These are phyloP conservation scores for Fusarium tupiense DNA, from an alignment of 2,329 filamentous ascomycete species.

Conservation along the genomic window DNA sequence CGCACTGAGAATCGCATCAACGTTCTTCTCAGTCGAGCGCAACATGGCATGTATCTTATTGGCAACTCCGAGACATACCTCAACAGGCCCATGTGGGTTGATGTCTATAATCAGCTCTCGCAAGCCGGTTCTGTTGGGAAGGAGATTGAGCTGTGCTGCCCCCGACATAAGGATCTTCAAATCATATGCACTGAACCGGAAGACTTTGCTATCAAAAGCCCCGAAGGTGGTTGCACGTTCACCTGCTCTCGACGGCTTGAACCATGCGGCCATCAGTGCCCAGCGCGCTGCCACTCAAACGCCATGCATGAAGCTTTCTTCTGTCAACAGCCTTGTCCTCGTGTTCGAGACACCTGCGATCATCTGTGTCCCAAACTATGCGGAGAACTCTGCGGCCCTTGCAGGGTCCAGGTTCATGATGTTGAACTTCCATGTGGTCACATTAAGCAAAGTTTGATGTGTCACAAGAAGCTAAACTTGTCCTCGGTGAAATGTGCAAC, in stretches of 20 bases:
- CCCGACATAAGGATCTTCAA: slow-evolving; percentile 62
- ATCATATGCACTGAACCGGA: slow-evolving; percentile 59
- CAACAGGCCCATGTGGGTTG: slow-evolving; percentile 64
- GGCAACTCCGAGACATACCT: slow-evolving; percentile 69
- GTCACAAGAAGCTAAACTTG: neutral
- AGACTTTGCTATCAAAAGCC: slow-evolving; percentile 63
- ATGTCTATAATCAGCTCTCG: slow-evolving; percentile 15
- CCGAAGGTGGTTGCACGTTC: slow-evolving; percentile 68
- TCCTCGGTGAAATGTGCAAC: neutral
- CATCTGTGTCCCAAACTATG: slow-evolving; percentile 56
- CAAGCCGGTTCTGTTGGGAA: slow-evolving; percentile 56
- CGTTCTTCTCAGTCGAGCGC: slow-evolving; percentile 71
- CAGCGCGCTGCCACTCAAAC: slow-evolving; percentile 56
- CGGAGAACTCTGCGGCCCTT: slow-evolving; percentile 51
- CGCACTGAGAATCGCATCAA: slow-evolving; percentile 74
- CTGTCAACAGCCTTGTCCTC: slow-evolving; percentile 56
- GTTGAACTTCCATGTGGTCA: slow-evolving; percentile 36
- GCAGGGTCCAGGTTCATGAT: slow-evolving; percentile 1
- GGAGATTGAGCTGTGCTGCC: slow-evolving; percentile 64
- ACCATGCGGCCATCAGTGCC: slow-evolving; percentile 58
- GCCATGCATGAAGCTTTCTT: slow-evolving; percentile 55
- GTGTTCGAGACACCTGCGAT: slow-evolving; percentile 52
- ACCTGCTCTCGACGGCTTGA: slow-evolving; percentile 58
- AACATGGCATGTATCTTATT: slow-evolving; percentile 76
- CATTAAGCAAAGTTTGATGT: neutral